phyloP scores from a whole-genome alignment of 805 yeast species.

The Danielozyma ontarioensis region DNA sequence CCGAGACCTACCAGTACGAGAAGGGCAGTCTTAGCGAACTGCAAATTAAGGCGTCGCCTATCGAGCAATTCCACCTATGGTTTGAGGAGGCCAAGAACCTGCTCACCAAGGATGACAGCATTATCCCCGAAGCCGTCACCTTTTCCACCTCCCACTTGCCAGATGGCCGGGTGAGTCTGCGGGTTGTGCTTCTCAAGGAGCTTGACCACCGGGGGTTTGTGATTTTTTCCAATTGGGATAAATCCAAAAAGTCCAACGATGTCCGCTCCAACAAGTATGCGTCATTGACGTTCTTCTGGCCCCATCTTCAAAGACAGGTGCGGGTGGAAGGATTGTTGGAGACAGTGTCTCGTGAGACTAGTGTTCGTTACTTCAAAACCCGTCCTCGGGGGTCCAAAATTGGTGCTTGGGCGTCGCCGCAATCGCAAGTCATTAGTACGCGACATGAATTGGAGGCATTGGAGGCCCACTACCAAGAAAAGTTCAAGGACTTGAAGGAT shows the following conservation, averaged over 20 bases:
- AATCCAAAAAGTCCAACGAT: slow-evolving; percentile 77
- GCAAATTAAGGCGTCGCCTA: slow-evolving; percentile 57
- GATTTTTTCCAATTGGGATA: slow-evolving; percentile 87
- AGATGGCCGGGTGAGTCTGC: slow-evolving; percentile 81
- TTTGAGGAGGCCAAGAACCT: slow-evolving; percentile 60
- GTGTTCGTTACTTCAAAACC: slow-evolving; percentile 73
- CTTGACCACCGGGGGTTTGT: slow-evolving; percentile 81
- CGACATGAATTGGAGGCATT: slow-evolving; percentile 61
- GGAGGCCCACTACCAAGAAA: slow-evolving; percentile 43
- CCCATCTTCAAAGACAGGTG: slow-evolving; percentile 83
- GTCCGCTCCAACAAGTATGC: slow-evolving; percentile 70
- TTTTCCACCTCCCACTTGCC: slow-evolving; percentile 89
- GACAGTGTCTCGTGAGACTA: slow-evolving; percentile 64
- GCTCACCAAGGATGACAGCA: slow-evolving; percentile 37
- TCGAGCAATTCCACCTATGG: slow-evolving; percentile 79
- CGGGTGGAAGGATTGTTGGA: slow-evolving; percentile 86
- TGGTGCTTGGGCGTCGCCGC: slow-evolving; percentile 98
- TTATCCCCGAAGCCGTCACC: slow-evolving; percentile 76
- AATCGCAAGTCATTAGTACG: slow-evolving; percentile 53
- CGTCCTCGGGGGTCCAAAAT: slow-evolving; percentile 91
- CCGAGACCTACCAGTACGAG: slow-evolving; percentile 82
- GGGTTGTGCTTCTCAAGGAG: slow-evolving; percentile 85
- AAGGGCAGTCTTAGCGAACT: slow-evolving; percentile 53
- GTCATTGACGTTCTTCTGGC: slow-evolving; percentile 89
- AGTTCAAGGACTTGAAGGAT: slow-evolving; percentile 52